A percentile compares a stretch with the other conserved stretches of the same genome.
Evolutionary conservation across 139 green algal genomes (phyloP).

Genomic region (Chlorella sp.): DNA sequence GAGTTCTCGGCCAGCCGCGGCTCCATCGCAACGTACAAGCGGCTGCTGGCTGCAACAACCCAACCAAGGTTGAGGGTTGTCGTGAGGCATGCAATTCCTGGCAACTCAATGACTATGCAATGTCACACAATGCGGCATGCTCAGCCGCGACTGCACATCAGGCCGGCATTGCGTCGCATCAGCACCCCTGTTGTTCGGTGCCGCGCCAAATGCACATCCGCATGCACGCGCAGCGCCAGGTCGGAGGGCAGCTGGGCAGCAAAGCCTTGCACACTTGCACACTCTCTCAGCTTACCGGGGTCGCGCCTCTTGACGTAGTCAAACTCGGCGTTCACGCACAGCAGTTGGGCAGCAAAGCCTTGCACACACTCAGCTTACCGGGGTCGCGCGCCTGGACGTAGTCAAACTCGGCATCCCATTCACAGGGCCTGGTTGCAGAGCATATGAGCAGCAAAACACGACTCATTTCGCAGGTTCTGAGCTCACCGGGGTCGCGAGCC

Average conservation of each 20-base stretch:
- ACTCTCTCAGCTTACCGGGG: background rate
- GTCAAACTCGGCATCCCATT: conserved; percentile 89
- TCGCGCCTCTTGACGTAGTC: conserved; percentile 85
- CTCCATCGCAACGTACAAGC: background rate
- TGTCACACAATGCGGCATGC: no score
- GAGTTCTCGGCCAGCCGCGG: background rate
- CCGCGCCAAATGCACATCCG: no score
- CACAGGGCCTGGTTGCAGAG: conserved; percentile 98
- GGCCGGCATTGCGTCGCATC: no score
- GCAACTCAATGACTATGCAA: no score
- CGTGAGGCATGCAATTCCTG: no score
- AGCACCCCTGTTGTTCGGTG: no score
- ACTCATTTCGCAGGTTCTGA: background rate
- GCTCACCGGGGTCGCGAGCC: conserved; percentile 47
- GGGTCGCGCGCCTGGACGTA: conserved; percentile 68
- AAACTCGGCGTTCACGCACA: conserved; percentile 96
- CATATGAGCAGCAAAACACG: no score
- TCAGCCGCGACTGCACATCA: no score
- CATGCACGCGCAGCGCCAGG: no score
- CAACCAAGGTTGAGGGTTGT: background rate
- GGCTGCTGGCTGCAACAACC: background rate
- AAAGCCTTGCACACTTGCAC: background rate
- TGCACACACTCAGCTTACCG: no score
- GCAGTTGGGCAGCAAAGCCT: conserved; percentile 80
- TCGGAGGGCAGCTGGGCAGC: no score